Evolutionary conservation across 495 filamentous ascomycete species (phyloP), one percentile per base, ranked within the genome.

Genomic region (Saxispiralis lemnorum): DNA sequence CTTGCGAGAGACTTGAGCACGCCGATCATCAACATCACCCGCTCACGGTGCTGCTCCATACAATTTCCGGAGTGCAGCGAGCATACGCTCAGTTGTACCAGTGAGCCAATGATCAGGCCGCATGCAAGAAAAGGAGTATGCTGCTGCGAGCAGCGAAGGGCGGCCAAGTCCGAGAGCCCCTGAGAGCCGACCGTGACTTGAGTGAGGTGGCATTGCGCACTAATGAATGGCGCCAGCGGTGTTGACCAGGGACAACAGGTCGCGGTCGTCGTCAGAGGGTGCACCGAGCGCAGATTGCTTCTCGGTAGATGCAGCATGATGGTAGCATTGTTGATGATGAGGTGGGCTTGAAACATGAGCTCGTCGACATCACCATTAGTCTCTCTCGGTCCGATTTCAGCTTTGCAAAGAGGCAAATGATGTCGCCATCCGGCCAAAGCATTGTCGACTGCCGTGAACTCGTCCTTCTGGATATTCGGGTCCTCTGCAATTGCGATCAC

Each of bases 121-220:
- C 84, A 93, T 18, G 79, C 85, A 65, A 93, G 87, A 62, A 93
- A 87, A 17, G 86, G 84, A 1, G 83, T 86, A 63, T 93, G 75
- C 9, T 75, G 65, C 5, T 88, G 67, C 0, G 81, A 70, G 17
- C 76, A 68, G 12, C 82, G 79, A 36, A 88, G 76, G 13, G 80
- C 79, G 17, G 87, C 76, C 46, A 94, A 73, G 37, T 75, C 72
- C 15, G 76, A 79, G 44, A 93, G 76, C 34, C 80, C 76, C 51
- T 76, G 77, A 6, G 86, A 83, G 0, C 81, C 81, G 19, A 72
- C 74, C 47, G 87, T 68, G 31, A 79, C 83, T 58, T 89, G 86
- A 41, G 76, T 76, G n/a, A 43, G 31, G n/a, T 43, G 40, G 19
- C 82, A 81, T 61, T 93, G 84, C 19, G 54, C 49, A 12, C 55